Base-by-base conservation (phyloP, 139 green algal genomes). In the Haematococcus lacustris region DNA sequence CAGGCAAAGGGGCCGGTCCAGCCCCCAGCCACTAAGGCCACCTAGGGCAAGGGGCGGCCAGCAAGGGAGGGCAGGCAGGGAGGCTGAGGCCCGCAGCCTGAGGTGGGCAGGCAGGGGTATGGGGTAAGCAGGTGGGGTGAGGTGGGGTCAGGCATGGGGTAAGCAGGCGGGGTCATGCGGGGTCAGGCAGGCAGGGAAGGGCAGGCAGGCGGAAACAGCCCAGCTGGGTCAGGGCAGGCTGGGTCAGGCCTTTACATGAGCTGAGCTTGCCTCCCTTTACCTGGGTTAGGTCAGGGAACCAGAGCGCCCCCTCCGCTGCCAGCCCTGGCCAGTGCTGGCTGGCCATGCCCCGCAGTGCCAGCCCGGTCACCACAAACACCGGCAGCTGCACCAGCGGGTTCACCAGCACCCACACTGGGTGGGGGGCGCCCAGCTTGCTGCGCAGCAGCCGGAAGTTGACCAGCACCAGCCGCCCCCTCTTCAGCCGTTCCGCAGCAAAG, bases 271-370 rank as follows among this genome's bases (percentile, higher is more conserved):
- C n/a, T n/a, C n/a, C n/a, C n/a, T n/a, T n/a, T 80, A 21, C 2
- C 62, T 83, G 71, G 0, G 86, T 91, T 38, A 96, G 82, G 81
- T 96, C 87, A 3, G 61, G 59, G 69, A 94, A 93, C 90, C 90
- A 96, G n/a, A 89, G 74, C 3, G 51, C 32, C 25, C 90, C 90
- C 37, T 87, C 89, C 3, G 2, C 68, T 21, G 43, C 37, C n/a
- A 95, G 80, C 1, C 86, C 87, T 3, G 84, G 79, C 89, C 89
- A 94, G 39, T 47, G 23, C 0, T 34, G 21, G 26, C 68, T 47
- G 9, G 74, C 80, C 90, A 95, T 93, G n/a, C 70, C 68, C 0
- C 90, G 76, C 23, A 92, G 76, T 25, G 78, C 80, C 35, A 79
- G 57, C 66, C 88, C 83, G 21, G 69, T 75, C 6, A 78, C 77